Evolutionary conservation across 2,329 filamentous ascomycete genomes (phyloP).

Genomic region (Harringtonia lauricola): DNA sequence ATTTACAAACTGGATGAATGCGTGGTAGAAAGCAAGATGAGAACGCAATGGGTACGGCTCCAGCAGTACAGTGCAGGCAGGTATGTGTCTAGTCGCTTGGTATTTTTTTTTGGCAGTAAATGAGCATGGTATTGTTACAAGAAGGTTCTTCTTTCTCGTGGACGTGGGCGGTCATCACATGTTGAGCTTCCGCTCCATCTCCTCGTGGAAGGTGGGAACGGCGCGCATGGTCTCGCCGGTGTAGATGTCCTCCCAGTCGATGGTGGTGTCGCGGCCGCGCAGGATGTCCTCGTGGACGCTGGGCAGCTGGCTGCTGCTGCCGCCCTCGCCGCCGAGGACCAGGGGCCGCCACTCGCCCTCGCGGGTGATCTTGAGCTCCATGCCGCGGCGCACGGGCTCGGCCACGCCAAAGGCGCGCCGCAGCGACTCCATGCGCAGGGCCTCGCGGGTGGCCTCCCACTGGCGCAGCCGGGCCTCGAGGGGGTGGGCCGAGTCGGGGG

Average conservation of each 20-base stretch:
- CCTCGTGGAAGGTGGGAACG: conserved; percentile 68
- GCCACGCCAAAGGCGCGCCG: conserved; percentile 82
- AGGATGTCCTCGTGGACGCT: conserved; percentile 86
- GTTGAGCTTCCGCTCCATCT: conserved; percentile 88
- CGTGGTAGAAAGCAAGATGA: too few relatives aligned
- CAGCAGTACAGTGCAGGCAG: too few relatives aligned
- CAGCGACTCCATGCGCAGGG: conserved; percentile 77
- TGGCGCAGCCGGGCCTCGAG: conserved; percentile 80
- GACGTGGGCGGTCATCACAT: conserved; percentile 55
- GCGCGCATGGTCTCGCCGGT: conserved; percentile 64
- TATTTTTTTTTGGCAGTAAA: too few relatives aligned
- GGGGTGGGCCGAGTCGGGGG: conserved; percentile 65
- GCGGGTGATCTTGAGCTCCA: conserved; percentile 86
- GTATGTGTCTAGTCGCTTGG: too few relatives aligned
- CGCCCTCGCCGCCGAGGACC: conserved; percentile 44
- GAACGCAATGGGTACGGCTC: too few relatives aligned
- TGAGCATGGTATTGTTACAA: too few relatives aligned
- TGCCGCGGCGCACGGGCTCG: conserved; percentile 82
- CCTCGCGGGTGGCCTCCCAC: conserved; percentile 85
- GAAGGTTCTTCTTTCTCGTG: neutral
- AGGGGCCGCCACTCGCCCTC: conserved; percentile 71
- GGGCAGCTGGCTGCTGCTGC: conserved; percentile 22
- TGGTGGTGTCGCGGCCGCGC: conserved; percentile 61
- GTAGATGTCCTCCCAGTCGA: conserved; percentile 93
- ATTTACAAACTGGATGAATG: too few relatives aligned